phyloP scores from a whole-genome alignment of 2,329 filamentous ascomycete species.

The Sarocladium kiliense region DNA sequence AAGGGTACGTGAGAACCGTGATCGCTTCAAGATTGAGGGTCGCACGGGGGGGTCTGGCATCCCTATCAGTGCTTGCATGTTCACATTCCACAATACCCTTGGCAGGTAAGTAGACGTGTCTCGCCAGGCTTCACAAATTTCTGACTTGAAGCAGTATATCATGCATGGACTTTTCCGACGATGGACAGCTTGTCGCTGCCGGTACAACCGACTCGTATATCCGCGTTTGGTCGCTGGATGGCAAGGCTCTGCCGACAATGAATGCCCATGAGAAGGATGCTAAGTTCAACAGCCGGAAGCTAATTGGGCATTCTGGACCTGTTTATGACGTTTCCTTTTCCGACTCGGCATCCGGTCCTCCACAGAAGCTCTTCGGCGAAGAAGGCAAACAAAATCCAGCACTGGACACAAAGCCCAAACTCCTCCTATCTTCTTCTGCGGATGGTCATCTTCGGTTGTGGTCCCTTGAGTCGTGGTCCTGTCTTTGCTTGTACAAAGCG shows the following conservation, averaged over 20 bases:
- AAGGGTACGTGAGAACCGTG: slow-evolving; percentile 86
- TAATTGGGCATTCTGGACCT: slow-evolving; percentile 86
- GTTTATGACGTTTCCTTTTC: slow-evolving; percentile 90
- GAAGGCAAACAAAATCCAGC: slow-evolving; percentile 35
- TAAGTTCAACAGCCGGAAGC: slow-evolving; percentile 59
- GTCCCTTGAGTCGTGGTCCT: slow-evolving; percentile 90
- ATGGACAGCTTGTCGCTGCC: slow-evolving; percentile 78
- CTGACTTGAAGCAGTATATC: slow-evolving; percentile 55
- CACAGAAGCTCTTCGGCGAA: slow-evolving; percentile 44
- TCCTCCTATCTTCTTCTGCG: slow-evolving; percentile 80
- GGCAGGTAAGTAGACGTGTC: slow-evolving; percentile 59
- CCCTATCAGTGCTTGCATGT: slow-evolving; percentile 88
- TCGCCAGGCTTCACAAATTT: not conserved
- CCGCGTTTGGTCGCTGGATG: slow-evolving; percentile 87
- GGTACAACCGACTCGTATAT: slow-evolving; percentile 95
- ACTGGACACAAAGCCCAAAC: slow-evolving; percentile 57
- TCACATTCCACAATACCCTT: slow-evolving; percentile 95
- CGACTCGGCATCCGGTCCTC: slow-evolving; percentile 54
- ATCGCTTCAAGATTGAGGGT: slow-evolving; percentile 83
- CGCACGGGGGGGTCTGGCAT: slow-evolving; percentile 79
- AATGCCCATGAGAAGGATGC: slow-evolving; percentile 52
- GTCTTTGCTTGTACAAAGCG: slow-evolving; percentile 87
- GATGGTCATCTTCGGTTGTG: slow-evolving; percentile 88
- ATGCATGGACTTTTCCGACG: slow-evolving; percentile 94
- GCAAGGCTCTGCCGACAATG: slow-evolving; percentile 69